Percentiles rank a stretch among this genome's conserved stretches.
phyloP scores from a whole-genome alignment of 768 basidiomycete species.

The Termitomyces sp. region DNA sequence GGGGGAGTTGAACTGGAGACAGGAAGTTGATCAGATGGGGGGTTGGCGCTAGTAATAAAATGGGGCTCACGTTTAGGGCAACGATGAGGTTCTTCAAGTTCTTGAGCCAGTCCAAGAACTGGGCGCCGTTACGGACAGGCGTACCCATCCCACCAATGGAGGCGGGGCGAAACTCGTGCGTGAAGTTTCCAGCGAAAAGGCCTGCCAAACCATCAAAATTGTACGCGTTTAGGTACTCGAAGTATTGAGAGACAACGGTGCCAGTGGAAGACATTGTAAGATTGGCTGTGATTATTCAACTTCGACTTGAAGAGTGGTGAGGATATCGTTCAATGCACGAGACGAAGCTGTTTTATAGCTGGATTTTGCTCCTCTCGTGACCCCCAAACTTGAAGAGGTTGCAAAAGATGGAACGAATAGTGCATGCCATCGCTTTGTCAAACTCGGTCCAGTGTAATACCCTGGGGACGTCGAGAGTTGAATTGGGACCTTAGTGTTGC shows the following conservation, averaged over 20 bases:
- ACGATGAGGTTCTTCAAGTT: constrained; percentile 5
- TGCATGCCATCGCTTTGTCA: background rate
- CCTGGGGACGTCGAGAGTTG: background rate
- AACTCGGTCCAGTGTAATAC: background rate
- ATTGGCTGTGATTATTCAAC: background rate
- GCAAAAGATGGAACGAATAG: background rate
- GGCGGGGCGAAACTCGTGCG: constrained; percentile 9
- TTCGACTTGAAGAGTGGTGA: background rate
- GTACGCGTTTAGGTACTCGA: constrained; percentile 5
- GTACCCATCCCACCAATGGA: constrained; percentile 8
- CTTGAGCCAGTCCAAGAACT: constrained; percentile 8
- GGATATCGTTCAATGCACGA: background rate
- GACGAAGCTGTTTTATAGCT: constrained; percentile 1
- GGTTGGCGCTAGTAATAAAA: background rate
- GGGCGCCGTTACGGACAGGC: constrained; percentile 5
- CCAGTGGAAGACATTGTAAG: constrained; percentile 11
- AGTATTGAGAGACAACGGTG: constrained; percentile 5
- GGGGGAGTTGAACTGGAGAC: constrained; percentile 1
- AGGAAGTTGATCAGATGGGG: background rate
- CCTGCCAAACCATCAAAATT: constrained; percentile 1
- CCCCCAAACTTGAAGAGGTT: background rate
- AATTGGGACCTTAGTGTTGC: constrained; percentile 1
- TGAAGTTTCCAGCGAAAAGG: constrained; percentile 11
- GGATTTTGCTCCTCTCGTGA: background rate
- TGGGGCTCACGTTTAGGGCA: constrained; percentile 7